Evolutionary conservation across 345 rosid genomes (phyloP).

Genomic region (Anacardium occidentale): DNA sequence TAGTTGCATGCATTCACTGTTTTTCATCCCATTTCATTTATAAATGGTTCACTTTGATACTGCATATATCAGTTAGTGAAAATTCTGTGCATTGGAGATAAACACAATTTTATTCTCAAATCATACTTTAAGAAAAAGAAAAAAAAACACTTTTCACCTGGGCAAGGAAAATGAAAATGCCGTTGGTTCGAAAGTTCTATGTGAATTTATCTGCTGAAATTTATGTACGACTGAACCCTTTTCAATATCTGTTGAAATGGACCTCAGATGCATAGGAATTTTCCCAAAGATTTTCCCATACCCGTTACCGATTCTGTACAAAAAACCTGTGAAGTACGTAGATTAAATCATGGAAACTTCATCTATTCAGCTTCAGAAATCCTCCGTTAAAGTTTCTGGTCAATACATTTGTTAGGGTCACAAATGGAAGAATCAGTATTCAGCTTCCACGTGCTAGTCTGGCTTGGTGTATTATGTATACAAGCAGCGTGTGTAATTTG

Average conservation of each 20-base stretch:
- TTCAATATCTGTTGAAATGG: background rate
- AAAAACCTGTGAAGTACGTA: background rate
- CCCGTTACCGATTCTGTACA: background rate
- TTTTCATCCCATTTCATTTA: no score
- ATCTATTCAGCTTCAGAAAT: background rate
- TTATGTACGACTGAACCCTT: no score
- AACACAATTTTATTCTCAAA: no score
- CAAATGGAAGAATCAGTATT: slow-evolving; percentile 1
- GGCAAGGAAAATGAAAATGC: background rate
- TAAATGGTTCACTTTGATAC: background rate
- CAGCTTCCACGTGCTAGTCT: slow-evolving; percentile 41
- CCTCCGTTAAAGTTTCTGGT: background rate
- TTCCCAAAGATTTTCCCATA: background rate
- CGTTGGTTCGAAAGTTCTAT: background rate
- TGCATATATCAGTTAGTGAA: background rate
- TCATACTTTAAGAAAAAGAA: no score
- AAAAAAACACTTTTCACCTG: no score
- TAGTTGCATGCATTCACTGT: background rate
- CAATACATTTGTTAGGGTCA: background rate
- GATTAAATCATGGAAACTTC: background rate
- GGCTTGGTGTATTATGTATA: slow-evolving; percentile 87
- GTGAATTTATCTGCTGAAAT: background rate
- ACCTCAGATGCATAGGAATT: background rate
- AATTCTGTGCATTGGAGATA: background rate
- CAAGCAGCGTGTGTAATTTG: slow-evolving; percentile 93